Evolutionary conservation across 2,329 filamentous ascomycete species (phyloP), one percentile per base, ranked within the genome.

Genomic region (Magnaporthales sp.): DNA sequence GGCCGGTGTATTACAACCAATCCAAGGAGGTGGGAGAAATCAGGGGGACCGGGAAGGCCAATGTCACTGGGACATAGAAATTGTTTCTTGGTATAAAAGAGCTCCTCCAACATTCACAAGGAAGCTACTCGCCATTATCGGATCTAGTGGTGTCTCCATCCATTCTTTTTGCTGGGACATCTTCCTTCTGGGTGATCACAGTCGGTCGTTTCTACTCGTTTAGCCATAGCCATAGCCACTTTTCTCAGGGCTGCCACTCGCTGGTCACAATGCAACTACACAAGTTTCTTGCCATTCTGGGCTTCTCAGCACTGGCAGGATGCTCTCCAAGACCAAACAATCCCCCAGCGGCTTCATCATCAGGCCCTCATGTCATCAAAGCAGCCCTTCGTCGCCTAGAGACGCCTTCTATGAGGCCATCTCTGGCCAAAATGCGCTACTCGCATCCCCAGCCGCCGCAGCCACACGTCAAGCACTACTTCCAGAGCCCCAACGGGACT

Each of bases 331-430:
- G 56, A 8, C 56, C 24, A 60, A 26, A 15, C n/a, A 60, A 15
- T 13, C 6, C 11, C 13, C 26, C 11, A 19, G 56, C 24, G 15
- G 13, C 26, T 15, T 27, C 56, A 7, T 29, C 26, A 27, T 11
- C 26, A 27, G 56, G 24, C 56, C 56, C 24, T 60, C 56, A 60
- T 27, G 24, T 60, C 11, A n/a, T 38, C 2, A 64, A n/a, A n/a
- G 15, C 63, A n/a, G 15, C 63, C 9, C 32, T 64, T 46, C 63
- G 63, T 2, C 63, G 63, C 63, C 26, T 64, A 26, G 26, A 64
- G 63, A 54, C 24, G 22, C 38, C 63, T 2, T 26, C 38, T n/a
- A 51, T 2, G 13, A 38, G 26, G 38, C 38, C 13, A 30, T 54
- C 32, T 8, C 26, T 64, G 19, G 38, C 38, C 24, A 46, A 64